These are phyloP conservation scores for Cladosporium sp. DNA, from an alignment of 2,329 filamentous ascomycete genomes.

Conservation along the genomic window DNA sequence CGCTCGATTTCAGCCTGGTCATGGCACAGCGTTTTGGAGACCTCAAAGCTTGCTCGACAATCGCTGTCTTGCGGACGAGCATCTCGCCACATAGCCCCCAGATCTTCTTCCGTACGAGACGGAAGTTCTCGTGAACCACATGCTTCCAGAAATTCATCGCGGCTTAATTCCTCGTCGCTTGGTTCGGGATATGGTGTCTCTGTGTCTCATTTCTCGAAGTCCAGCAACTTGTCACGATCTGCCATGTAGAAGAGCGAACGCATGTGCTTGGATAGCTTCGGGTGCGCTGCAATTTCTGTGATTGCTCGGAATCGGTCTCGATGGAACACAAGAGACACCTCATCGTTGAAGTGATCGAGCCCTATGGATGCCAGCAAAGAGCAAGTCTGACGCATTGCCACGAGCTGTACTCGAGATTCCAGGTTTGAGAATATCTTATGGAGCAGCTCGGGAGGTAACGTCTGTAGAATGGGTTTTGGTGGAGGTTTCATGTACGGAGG, in stretches of 20 bases:
- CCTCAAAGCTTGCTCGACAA: neutral
- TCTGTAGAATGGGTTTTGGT: neutral
- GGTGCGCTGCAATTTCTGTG: neutral
- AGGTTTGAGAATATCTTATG: neutral
- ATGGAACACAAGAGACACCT: neutral
- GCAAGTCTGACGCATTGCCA: neutral
- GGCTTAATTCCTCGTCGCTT: neutral
- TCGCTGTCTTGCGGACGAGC: neutral
- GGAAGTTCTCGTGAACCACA: too few species aligned
- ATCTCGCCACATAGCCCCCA: neutral
- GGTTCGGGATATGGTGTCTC: neutral
- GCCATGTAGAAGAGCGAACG: neutral
- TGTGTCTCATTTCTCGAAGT: neutral
- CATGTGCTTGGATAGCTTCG: neutral
- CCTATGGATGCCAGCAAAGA: neutral
- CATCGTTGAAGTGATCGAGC: neutral
- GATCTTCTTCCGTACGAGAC: too few species aligned
- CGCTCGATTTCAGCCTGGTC: neutral
- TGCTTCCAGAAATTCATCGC: too few species aligned
- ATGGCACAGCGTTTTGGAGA: neutral
- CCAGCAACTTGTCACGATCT: neutral
- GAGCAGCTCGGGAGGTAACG: neutral
- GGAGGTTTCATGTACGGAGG: neutral
- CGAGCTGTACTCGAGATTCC: neutral
- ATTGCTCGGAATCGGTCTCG: neutral